Percentiles rank a stretch among this genome's conserved stretches.
Evolutionary conservation across 768 basidiomycete genomes (phyloP).

Genomic region (Suillus subaureus): DNA sequence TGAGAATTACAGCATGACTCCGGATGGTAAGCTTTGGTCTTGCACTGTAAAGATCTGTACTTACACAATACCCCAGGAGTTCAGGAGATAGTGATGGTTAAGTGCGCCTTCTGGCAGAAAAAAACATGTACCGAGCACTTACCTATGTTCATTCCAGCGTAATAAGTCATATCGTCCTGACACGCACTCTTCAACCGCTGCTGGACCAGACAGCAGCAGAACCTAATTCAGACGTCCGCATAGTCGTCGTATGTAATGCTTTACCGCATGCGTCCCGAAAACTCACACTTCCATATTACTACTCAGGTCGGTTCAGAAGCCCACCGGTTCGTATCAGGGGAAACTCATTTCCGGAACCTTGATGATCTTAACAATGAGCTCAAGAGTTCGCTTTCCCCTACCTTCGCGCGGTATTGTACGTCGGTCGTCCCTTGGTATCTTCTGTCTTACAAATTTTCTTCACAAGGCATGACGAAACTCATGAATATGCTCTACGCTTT

Average conservation of each 20-base stretch:
- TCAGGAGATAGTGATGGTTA: constrained; percentile 42
- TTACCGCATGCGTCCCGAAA: background rate
- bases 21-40: constrained; percentile 27
- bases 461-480: constrained; percentile 53
- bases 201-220: constrained; percentile 50
- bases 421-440: background rate
- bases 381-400: constrained; percentile 19
- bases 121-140: background rate
- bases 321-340: constrained; percentile 24
- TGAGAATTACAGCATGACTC: constrained; percentile 20
- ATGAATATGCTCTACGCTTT: constrained; percentile 52
- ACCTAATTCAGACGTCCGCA: constrained; percentile 56
- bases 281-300: background rate
- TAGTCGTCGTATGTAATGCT: constrained; percentile 50
- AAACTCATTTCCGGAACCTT: constrained; percentile 30
- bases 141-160: constrained; percentile 34
- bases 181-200: constrained; percentile 53
- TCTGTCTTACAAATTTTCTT: background rate
- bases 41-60: no score
- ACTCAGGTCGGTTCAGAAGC: constrained; percentile 37
- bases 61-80: constrained; percentile 33
- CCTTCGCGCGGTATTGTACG: constrained; percentile 37
- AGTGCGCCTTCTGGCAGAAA: constrained; percentile 35
- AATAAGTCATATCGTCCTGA: constrained; percentile 59
- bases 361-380: constrained; percentile 41